These are phyloP conservation scores for Oryza coarctata DNA, from an alignment of 176 grass and related monocot species.

Conservation along the genomic window DNA sequence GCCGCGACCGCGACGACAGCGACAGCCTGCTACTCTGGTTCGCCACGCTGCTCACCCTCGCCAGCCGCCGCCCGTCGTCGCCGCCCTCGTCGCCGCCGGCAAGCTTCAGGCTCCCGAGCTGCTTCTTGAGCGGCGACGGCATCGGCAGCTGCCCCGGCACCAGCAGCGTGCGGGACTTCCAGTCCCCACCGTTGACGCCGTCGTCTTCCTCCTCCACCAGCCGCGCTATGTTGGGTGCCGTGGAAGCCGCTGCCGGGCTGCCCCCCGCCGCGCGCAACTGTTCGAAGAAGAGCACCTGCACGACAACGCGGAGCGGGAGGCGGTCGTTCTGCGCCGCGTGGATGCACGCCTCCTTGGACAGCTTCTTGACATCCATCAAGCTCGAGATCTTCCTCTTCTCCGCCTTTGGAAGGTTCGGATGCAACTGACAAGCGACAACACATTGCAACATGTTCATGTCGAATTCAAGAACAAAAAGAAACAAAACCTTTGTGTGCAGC, in stretches of 20 bases:
- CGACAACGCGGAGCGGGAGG: constrained; percentile 61
- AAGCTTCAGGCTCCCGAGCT: constrained; percentile 55
- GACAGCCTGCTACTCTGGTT: constrained; percentile 52
- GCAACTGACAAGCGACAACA: constrained; percentile 41
- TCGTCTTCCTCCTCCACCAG: constrained; percentile 19
- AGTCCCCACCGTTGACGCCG: neutral
- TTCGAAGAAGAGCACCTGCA: constrained; percentile 84
- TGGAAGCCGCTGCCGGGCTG: neutral
- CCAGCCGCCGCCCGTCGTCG: constrained; percentile 43
- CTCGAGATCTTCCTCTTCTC: constrained; percentile 61
- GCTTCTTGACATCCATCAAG: constrained; percentile 78
- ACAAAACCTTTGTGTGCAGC: neutral
- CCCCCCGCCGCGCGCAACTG: constrained; percentile 47
- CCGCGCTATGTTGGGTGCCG: constrained; percentile 2
- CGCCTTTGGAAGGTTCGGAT: constrained; percentile 49
- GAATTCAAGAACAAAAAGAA: neutral
- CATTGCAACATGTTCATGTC: neutral
- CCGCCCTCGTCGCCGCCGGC: neutral
- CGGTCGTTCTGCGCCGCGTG: constrained; percentile 81
- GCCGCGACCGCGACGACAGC: constrained; percentile 58
- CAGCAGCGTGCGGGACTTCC: constrained; percentile 31
- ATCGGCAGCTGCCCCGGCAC: constrained; percentile 21
- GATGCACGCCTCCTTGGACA: constrained; percentile 63
- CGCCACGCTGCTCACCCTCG: constrained; percentile 30
- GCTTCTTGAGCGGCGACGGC: constrained; percentile 32